Evolutionary conservation across 2,329 filamentous ascomycete species (phyloP), one percentile per base, ranked within the genome.

Genomic region (Metarhizium humberi): DNA sequence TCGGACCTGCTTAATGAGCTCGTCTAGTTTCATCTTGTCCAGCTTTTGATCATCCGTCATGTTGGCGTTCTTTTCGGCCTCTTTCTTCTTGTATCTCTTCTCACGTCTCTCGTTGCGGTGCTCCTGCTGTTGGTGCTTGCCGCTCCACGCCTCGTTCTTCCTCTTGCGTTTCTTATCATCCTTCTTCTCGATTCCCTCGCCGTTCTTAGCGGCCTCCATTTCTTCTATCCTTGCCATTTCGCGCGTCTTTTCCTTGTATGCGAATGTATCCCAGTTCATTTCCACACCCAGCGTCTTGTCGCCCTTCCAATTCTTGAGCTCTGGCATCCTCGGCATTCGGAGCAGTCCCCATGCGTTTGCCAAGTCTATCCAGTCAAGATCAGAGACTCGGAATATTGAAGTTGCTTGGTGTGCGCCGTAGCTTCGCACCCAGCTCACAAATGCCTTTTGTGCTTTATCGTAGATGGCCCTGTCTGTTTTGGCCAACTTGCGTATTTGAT

Each of bases 261-360:
- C 74, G 63, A 84, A 90, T 2, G 70, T 75, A 47, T 85, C 78
- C 78, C 87, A 85, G 67, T 90, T 82, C 11, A 90, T 73, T 2
- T 79, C 78, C 2, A 86, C 69, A 2, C 82, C 82, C 1, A 88
- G 73, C 25, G 74, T 79, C 59, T 79, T 78, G 66, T 90, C 86
- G 4, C 86, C 86, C 13, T 83, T 79, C 76, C 88, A 92, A 0
- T 77, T 80, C 63, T 85, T 87, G 53, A 90, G 74, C 69, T 99
- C 94, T 0, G 94, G 92, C 94, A 99, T 99, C 67, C 88, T 90
- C 4, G 94, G 94, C 60, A 97, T 78, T 52, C 85, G 85, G 2
- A 96, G 76, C 1, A 99, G 77, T 2, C 90, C 94, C 90, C 92
- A 99, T 0, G 87, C 88, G 54, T 83, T 78, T 1, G 85, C 92